Base-by-base conservation (phyloP, 768 basidiomycete genomes). In the Termitomyces sp. region DNA sequence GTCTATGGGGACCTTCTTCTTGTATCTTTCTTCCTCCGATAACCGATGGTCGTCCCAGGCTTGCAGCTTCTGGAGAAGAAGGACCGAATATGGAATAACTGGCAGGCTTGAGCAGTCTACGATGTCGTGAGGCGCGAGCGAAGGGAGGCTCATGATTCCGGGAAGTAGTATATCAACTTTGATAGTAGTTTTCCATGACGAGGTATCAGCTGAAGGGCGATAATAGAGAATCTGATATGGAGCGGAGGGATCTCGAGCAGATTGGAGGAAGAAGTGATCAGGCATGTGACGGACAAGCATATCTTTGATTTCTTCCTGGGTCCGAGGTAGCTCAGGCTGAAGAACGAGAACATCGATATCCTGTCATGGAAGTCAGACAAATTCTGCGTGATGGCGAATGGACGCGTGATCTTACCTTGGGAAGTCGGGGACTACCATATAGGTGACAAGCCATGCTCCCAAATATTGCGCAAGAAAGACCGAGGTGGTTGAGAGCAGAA, bases 91-190 rank as follows among this genome's bases (percentile, higher is more conserved):
- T 1, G 62, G 62, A 11, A 63, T 51, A 10, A 61, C 43, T 0
- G 62, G 62, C 10, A 63, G 33, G 6, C 43, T 50, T 29, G 39
- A 32, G 18, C 54, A 46, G 45, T 56, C 56, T 3, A 41, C 32
- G 2, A 61, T 42, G 20, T 40, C 43, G 0, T 36, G 35, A 10
- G 31, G 23, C 13, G 53, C 10, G 25, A 61, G 53, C 5, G 47
- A 47, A 5, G 62, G 62, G 23, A 63, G 58, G 35, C 54, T 50
- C 62, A 63, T 61, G 25, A 63, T 51, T 7, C 58, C 62, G 1
- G 62, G 62, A 15, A 61, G 41, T 10, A 63, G 56, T 22, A 63
- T 60, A 36, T 63, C 59, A 25, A 63, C 54, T 46, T 63, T 63
- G 40, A 57, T 48, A 12, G 31, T 41, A 0, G 41, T 27, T 10